These are phyloP conservation scores for Xylaria bambusicola DNA, from an alignment of 495 filamentous ascomycete genomes.

Conservation along the genomic window DNA sequence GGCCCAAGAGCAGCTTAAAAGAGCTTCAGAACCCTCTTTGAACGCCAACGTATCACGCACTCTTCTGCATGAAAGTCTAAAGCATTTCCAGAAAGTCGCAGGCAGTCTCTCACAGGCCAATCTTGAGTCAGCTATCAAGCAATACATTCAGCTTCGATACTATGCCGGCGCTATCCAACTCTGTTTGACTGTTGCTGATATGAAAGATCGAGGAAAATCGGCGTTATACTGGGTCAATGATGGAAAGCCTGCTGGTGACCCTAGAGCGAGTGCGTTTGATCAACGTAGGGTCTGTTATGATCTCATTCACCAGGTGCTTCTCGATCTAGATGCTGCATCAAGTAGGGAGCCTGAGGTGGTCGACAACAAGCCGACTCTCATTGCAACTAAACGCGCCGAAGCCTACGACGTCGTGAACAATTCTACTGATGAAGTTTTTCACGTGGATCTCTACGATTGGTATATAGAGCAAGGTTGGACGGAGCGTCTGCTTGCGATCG, in stretches of 20 bases:
- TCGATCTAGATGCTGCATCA: constrained; percentile 70
- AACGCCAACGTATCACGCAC: constrained; percentile 78
- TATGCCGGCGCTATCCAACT: constrained; percentile 95
- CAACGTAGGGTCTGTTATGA: constrained; percentile 79
- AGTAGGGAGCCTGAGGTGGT: constrained; percentile 65
- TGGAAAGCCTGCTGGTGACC: constrained; percentile 61
- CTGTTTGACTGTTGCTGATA: constrained; percentile 74
- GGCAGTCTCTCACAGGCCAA: constrained; percentile 77
- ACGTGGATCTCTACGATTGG: constrained; percentile 96
- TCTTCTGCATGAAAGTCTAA: constrained; percentile 82
- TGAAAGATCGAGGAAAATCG: constrained; percentile 80
- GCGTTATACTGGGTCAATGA: constrained; percentile 69
- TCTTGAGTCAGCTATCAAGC: constrained; percentile 71
- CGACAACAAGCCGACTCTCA: constrained; percentile 74
- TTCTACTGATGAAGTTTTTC: constrained; percentile 87
- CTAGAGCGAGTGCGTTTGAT: constrained; percentile 64
- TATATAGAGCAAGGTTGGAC: constrained; percentile 80
- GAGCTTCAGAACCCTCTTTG: constrained; percentile 73
- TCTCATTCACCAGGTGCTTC: constrained; percentile 74
- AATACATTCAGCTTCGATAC: constrained; percentile 79
- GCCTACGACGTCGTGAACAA: constrained; percentile 83
- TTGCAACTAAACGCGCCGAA: constrained; percentile 77
- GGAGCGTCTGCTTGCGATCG: constrained; percentile 78
- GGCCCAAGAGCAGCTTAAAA: constrained; percentile 90
- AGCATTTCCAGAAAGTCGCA: constrained; percentile 85